Conservation (phyloP, 805 yeast genomes). For the Cyberlindnera saturnus region DNA sequence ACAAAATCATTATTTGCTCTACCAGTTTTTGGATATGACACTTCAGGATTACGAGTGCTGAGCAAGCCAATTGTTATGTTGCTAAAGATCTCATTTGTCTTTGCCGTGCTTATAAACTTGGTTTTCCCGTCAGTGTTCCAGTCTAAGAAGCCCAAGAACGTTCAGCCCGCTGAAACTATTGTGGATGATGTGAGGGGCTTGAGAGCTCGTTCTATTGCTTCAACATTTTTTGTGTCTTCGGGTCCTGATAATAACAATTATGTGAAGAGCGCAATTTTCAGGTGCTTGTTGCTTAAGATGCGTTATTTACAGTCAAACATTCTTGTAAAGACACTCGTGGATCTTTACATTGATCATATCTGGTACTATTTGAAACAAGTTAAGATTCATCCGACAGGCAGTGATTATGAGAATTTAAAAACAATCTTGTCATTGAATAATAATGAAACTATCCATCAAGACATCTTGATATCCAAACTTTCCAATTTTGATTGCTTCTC, state of each 20-base stretch:
- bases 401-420: conserved; percentile 22
- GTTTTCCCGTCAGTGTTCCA: conserved; percentile 17
- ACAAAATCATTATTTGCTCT: conserved; percentile 41
- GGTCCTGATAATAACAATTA: conserved; percentile 14
- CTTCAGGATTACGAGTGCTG: conserved; percentile 23
- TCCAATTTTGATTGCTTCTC: not conserved
- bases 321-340: conserved; percentile 14
- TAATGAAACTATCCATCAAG: conserved; percentile 23
- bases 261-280: conserved; percentile 22
- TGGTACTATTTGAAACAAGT: conserved; percentile 23
- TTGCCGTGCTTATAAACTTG: conserved; percentile 23
- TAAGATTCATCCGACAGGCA: conserved; percentile 10
- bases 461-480: conserved; percentile 12
- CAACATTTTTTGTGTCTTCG: conserved; percentile 11
- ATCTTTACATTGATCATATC: conserved; percentile 20
- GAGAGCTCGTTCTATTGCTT: conserved; percentile 11
- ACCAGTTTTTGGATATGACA: conserved; percentile 34
- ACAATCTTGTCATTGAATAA: conserved; percentile 21
- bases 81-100: conserved; percentile 22
- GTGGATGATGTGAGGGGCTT: conserved; percentile 21
- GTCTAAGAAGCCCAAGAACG: conserved; percentile 1
- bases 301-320: conserved; percentile 14
- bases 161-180: not conserved
- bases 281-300: conserved; percentile 19
- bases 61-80: conserved; percentile 23